Percentiles rank a stretch among this genome's conserved stretches.
Evolutionary conservation across 192 early-diverging fungal species (phyloP).

Genomic region (Umbelopsis vinacea): DNA sequence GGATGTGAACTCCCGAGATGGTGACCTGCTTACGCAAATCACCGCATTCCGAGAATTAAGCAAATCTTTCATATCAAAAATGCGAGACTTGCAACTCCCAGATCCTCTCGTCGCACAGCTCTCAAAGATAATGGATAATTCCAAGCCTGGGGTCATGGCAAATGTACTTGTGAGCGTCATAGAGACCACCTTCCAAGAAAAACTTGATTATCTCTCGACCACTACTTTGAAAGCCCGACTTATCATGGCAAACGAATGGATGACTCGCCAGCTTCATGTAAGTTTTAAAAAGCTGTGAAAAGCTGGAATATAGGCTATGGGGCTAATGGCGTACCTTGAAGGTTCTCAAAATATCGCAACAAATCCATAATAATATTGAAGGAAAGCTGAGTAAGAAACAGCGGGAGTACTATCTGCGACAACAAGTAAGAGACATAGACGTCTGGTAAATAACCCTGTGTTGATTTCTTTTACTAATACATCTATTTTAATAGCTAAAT

Average conservation of each 20-base stretch:
- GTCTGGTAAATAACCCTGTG: background rate
- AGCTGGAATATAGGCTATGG: background rate
- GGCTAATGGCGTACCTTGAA: slow-evolving; percentile 31
- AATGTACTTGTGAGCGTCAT: slow-evolving; percentile 76
- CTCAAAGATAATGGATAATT: slow-evolving; percentile 63
- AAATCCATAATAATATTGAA: slow-evolving; percentile 73
- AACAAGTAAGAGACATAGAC: slow-evolving; percentile 58
- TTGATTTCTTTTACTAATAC: background rate
- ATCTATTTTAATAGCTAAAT: slow-evolving; percentile 53
- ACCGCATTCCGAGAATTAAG: slow-evolving; percentile 58
- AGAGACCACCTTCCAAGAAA: slow-evolving; percentile 73
- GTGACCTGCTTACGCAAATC: slow-evolving; percentile 56
- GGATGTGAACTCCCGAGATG: slow-evolving; percentile 46
- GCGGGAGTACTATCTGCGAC: slow-evolving; percentile 75
- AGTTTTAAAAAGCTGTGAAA: background rate
- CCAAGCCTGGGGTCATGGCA: slow-evolving; percentile 59
- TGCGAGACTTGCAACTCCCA: slow-evolving; percentile 70
- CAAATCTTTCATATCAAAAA: slow-evolving; percentile 52
- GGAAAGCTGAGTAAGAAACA: slow-evolving; percentile 80
- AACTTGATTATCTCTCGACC: slow-evolving; percentile 64
- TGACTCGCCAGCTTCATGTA: slow-evolving; percentile 76
- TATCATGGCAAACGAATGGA: slow-evolving; percentile 53
- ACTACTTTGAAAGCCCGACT: slow-evolving; percentile 63
- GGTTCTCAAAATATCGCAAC: slow-evolving; percentile 75
- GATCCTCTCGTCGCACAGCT: slow-evolving; percentile 64